Evolutionary conservation across 2,329 filamentous ascomycete genomes (phyloP).

Genomic region (Leptodontidium sp.): DNA sequence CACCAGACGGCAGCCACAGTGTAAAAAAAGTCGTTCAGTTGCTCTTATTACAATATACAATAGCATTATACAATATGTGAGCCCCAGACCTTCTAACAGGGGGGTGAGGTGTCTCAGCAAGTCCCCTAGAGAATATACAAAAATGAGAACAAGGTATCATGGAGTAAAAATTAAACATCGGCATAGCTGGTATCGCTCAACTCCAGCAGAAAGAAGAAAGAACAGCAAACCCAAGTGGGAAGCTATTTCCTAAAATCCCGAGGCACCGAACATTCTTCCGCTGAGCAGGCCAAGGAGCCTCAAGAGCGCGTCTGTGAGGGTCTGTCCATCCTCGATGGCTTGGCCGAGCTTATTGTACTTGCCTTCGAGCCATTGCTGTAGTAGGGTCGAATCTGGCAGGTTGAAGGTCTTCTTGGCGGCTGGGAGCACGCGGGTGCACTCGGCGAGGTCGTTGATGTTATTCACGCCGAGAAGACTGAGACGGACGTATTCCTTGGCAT

Average conservation of each 20-base stretch:
- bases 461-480: constrained; percentile 63
- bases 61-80: no score
- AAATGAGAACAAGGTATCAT: no score
- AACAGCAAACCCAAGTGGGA: background rate
- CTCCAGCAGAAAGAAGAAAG: background rate
- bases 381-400: constrained; percentile 19
- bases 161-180: no score
- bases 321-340: constrained; percentile 5
- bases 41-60: no score
- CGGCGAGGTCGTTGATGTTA: constrained; percentile 62
- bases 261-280: background rate
- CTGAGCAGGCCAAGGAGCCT: constrained; percentile 5
- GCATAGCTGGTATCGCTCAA: no score
- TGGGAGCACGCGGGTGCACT: constrained; percentile 62
- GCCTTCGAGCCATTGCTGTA: constrained; percentile 25
- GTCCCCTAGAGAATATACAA: no score
- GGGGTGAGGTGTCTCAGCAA: no score
- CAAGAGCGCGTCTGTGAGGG: constrained; percentile 9
- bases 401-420: constrained; percentile 41
- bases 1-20: no score
- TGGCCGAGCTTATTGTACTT: background rate
- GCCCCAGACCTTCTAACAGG: no score
- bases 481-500: constrained; percentile 61
- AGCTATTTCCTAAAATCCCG: background rate
- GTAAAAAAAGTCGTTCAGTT: no score